Evolutionary conservation across 306 rosid genomes (phyloP).

Genomic region (Prunus davidiana): DNA sequence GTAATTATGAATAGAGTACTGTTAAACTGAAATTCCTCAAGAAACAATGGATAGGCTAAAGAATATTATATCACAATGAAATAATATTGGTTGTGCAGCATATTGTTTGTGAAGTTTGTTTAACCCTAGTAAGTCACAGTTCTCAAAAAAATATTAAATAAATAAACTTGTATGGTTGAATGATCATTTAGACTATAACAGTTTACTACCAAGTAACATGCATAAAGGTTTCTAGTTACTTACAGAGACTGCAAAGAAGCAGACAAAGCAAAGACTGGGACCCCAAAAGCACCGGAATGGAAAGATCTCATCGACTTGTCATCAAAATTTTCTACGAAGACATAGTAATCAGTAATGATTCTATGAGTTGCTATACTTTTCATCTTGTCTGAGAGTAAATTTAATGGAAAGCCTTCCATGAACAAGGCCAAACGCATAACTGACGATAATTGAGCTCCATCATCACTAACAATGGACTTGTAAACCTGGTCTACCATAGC

Average conservation of each 20-base stretch:
- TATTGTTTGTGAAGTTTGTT: neutral
- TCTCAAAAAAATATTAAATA: neutral
- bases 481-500: slow-evolving; percentile 55
- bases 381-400: slow-evolving; percentile 60
- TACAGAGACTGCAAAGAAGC: slow-evolving; percentile 71
- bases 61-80: neutral
- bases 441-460: slow-evolving; percentile 43
- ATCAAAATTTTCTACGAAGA: slow-evolving; percentile 54
- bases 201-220: neutral
- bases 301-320: slow-evolving; percentile 41
- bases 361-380: slow-evolving; percentile 46
- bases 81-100: neutral
- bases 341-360: slow-evolving; percentile 51
- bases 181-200: neutral
- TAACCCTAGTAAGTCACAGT: neutral
- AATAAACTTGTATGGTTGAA: neutral
- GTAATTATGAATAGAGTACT: neutral
- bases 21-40: neutral
- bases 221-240: slow-evolving; percentile 31
- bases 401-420: slow-evolving; percentile 75
- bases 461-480: slow-evolving; percentile 50
- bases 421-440: slow-evolving; percentile 55
- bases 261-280: slow-evolving; percentile 70
- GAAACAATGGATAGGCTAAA: neutral
- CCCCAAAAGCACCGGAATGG: slow-evolving; percentile 42